Base-by-base conservation (phyloP, 2,329 filamentous ascomycete species). In the Passalora sequoiae region DNA sequence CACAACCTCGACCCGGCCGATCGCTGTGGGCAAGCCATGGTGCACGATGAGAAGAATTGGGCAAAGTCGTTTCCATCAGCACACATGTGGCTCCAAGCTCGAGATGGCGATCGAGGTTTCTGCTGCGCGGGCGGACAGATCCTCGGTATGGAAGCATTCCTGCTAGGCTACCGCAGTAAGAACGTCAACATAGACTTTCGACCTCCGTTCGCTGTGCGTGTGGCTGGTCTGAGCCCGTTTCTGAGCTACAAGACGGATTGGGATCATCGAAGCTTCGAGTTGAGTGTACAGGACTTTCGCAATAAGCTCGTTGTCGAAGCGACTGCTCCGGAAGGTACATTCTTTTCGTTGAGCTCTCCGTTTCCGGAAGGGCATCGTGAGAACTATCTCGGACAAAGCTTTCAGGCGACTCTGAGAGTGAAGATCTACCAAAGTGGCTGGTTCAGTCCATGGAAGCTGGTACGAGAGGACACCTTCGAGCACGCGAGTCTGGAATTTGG, bases 31-130 rank as follows among this genome's bases (percentile, higher is more conserved):
- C 50, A 40, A 2, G 70, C 68, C 3, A 60, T 56, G 2, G 64
- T 73, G 1, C 71, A 75, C 51, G 65, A 72, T 40, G 72, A 75
- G 51, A 75, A 75, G 57, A 75, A 75, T 50, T 75, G 70, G 70
- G 71, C 70, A 1, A 58, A 59, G 29, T 65, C 61, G 20, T 74
- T 74, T 50, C 69, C 70, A 0, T 60, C 65, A 2, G 64, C 68
- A 13, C 71, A 68, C 53, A 65, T 66, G 48, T 68, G 66, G 66
- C 53, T 67, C 6, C 66, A 67, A 53, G 63, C 62, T 4, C 59
- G 64, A 8, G 54, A 62, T 13, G 49, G 47, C 22, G 49, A 54
- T 24, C 35, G 49, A 19, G 51, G 58, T 9, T 58, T 67, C 48
- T 64, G 60, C 44, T 57, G 54, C 29, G 66, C 67, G 1, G 67